Evolutionary conservation across 2,329 filamentous ascomycete species (phyloP).

Genomic region (Shiraia bambusicola): DNA sequence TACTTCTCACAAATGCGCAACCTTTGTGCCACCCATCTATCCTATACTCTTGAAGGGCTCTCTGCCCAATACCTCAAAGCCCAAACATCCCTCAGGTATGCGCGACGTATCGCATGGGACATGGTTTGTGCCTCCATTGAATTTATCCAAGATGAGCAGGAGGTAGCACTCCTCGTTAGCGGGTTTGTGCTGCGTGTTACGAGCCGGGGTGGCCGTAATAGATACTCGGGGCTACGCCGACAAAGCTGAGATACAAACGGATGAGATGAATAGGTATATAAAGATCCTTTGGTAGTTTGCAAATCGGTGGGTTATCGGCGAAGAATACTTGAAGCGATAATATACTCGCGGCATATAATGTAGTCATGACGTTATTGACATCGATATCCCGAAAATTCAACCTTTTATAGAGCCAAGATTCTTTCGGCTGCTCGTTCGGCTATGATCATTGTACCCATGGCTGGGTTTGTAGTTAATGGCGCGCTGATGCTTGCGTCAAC

Average conservation of each 20-base stretch:
- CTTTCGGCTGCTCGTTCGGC: constrained; percentile 55
- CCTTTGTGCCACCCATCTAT: too few relatives aligned
- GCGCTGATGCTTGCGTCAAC: constrained; percentile 54
- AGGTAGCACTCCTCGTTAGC: too few relatives aligned
- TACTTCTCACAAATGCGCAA: too few relatives aligned
- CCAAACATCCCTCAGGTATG: too few relatives aligned
- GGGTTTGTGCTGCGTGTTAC: too few relatives aligned
- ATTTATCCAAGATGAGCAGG: too few relatives aligned
- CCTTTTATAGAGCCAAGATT: constrained; percentile 41
- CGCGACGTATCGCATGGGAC: too few relatives aligned
- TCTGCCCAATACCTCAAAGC: too few relatives aligned
- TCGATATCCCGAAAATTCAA: not conserved
- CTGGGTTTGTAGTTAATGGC: constrained; percentile 57
- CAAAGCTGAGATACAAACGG: not conserved
- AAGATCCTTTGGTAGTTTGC: not conserved
- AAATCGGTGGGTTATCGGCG: not conserved
- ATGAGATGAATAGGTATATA: not conserved
- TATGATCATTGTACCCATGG: constrained; percentile 58
- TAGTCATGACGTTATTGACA: not conserved
- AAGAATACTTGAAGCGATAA: not conserved
- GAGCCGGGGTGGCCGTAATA: too few relatives aligned
- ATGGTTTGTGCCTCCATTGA: too few relatives aligned
- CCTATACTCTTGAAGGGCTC: too few relatives aligned
- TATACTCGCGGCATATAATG: not conserved
- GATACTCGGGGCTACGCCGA: not conserved